Evolutionary conservation across 192 early-diverging fungal genomes (phyloP).

Genomic region (Backusella luteola): DNA sequence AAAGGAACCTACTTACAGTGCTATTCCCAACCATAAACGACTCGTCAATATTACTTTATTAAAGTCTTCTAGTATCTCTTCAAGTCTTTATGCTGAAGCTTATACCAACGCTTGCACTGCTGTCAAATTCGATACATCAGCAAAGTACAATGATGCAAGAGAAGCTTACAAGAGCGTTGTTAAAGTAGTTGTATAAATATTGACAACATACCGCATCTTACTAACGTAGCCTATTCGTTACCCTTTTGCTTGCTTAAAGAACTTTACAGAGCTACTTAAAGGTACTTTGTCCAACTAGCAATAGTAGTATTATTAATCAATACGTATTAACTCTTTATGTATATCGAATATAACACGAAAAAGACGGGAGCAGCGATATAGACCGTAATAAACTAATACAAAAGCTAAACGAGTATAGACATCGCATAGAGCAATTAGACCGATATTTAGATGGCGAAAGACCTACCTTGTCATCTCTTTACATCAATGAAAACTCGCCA

Average conservation of each 20-base stretch:
- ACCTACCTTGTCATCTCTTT: neutral
- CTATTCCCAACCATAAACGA: neutral
- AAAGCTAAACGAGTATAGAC: conserved; percentile 31
- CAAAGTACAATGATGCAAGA: conserved; percentile 21
- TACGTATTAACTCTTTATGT: neutral
- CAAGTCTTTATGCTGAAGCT: conserved; percentile 8
- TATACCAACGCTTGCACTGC: conserved; percentile 26
- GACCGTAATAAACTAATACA: conserved; percentile 28
- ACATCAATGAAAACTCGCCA: conserved; percentile 14
- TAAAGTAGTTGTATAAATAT: conserved; percentile 15
- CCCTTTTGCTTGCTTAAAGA: neutral
- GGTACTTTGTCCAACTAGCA: neutral
- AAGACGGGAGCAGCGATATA: neutral
- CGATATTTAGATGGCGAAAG: conserved; percentile 13
- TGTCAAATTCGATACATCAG: conserved; percentile 26
- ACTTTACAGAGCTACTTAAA: neutral
- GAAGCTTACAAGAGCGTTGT: conserved; percentile 27
- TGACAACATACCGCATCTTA: neutral
- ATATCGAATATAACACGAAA: neutral
- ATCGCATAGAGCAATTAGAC: conserved; percentile 30
- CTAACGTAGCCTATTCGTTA: neutral
- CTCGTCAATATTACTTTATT: neutral
- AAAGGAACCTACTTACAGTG: conserved; percentile 6
- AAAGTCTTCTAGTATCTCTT: neutral
- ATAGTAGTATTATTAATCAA: neutral